phyloP scores from a whole-genome alignment of 2,329 filamentous ascomycete genomes.

The Clonostachys rhizophaga region DNA sequence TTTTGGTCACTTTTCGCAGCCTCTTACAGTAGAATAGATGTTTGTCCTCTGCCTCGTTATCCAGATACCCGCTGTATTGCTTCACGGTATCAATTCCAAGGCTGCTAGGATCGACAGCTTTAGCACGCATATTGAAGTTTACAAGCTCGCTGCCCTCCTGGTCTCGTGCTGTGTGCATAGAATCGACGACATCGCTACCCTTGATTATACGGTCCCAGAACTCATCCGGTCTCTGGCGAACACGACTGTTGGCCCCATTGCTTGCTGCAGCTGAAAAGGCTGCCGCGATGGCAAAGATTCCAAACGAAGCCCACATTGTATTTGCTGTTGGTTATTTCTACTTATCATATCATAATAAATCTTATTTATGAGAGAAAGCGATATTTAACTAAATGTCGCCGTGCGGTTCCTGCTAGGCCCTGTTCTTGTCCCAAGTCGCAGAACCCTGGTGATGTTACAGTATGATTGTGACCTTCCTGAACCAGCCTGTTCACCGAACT shows the following conservation, averaged over 20 bases:
- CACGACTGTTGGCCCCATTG: background rate
- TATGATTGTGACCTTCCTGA: too few relatives aligned
- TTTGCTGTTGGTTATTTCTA: too few relatives aligned
- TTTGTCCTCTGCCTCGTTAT: constrained; percentile 95
- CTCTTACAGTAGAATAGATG: constrained; percentile 89
- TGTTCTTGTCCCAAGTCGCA: too few relatives aligned
- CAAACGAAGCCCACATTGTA: constrained; percentile 78
- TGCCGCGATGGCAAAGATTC: constrained; percentile 76
- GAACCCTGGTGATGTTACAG: too few relatives aligned
- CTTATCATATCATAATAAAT: too few relatives aligned
- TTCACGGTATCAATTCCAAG: constrained; percentile 91
- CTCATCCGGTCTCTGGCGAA: constrained; percentile 40
- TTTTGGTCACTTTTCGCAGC: constrained; percentile 14
- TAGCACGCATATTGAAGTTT: constrained; percentile 82
- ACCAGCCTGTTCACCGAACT: too few relatives aligned
- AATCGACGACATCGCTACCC: constrained; percentile 73
- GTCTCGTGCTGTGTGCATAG: constrained; percentile 9
- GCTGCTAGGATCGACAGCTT: constrained; percentile 80
- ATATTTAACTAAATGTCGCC: too few relatives aligned
- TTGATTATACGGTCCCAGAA: constrained; percentile 90
- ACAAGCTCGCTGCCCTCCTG: constrained; percentile 52
- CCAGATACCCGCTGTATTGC: constrained; percentile 97
- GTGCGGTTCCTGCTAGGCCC: too few relatives aligned
- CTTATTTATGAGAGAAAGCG: too few relatives aligned
- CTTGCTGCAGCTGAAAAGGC: constrained; percentile 65